phyloP scores from a whole-genome alignment of 108 stramenopile species.

The Conticribra guillardii region DNA sequence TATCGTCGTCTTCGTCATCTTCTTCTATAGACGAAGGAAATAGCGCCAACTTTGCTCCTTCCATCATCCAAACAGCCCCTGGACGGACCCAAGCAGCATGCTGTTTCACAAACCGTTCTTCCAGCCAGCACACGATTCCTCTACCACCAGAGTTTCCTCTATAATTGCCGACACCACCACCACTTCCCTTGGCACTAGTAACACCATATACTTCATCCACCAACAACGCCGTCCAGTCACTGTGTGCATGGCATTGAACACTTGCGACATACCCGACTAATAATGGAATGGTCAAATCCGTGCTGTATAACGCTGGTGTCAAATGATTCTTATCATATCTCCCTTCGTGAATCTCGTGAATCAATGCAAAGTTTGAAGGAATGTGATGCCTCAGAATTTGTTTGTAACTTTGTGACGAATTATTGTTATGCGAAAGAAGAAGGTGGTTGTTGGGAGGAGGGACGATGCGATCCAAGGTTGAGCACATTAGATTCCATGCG shows the following conservation, averaged over 20 bases:
- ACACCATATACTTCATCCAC: slow-evolving; percentile 38
- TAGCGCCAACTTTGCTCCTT: slow-evolving; percentile 50
- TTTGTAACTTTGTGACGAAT: slow-evolving; percentile 1
- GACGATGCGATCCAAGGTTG: slow-evolving; percentile 27
- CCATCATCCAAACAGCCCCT: slow-evolving; percentile 66
- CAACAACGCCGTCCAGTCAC: slow-evolving; percentile 44
- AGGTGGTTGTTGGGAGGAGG: slow-evolving; percentile 13
- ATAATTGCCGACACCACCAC: neutral
- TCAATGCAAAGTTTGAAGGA: slow-evolving; percentile 14
- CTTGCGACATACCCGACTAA: slow-evolving; percentile 36
- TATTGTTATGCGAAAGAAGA: neutral
- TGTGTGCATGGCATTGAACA: slow-evolving; percentile 46
- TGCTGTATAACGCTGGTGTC: neutral
- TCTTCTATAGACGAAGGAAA: slow-evolving; percentile 27
- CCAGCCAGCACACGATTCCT: slow-evolving; percentile 41
- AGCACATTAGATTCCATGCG: slow-evolving; percentile 48
- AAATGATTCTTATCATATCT: slow-evolving; percentile 27
- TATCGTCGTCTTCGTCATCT: slow-evolving; percentile 19
- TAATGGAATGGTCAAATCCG: slow-evolving; percentile 28
- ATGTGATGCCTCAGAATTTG: slow-evolving; percentile 2
- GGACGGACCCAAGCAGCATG: slow-evolving; percentile 48
- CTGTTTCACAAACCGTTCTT: slow-evolving; percentile 43
- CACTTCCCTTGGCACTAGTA: neutral
- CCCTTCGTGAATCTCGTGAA: slow-evolving; percentile 36
- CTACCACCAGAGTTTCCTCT: slow-evolving; percentile 3